phyloP scores from a whole-genome alignment of 495 filamentous ascomycete species.

The Penicillium taxi region DNA sequence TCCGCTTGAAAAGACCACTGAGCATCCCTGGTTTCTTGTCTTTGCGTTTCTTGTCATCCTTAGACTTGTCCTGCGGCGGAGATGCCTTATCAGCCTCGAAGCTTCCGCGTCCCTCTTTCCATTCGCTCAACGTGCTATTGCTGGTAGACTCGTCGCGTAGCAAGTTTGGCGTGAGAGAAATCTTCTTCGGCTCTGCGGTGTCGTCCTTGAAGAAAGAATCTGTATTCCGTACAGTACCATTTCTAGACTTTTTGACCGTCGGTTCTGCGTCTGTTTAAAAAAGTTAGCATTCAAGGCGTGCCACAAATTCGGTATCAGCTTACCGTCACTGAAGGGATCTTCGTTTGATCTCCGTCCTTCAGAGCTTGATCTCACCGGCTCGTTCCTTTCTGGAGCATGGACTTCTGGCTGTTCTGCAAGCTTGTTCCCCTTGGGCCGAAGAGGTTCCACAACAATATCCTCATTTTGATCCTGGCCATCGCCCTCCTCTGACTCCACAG shows the following conservation, averaged over 20 bases:
- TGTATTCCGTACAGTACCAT: slow-evolving; percentile 77
- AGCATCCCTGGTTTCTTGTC: slow-evolving; percentile 90
- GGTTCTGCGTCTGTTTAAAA: slow-evolving; percentile 36
- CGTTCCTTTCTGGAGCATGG: slow-evolving; percentile 18
- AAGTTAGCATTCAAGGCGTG: background rate
- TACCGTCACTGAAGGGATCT: no score
- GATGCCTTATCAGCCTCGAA: slow-evolving; percentile 47
- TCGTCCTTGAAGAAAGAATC: slow-evolving; percentile 98
- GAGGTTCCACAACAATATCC: slow-evolving; percentile 41
- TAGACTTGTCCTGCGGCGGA: slow-evolving; percentile 45
- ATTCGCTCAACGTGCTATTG: slow-evolving; percentile 52
- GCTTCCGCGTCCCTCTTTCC: slow-evolving; percentile 52
- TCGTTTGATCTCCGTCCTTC: slow-evolving; percentile 52
- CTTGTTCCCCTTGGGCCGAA: slow-evolving; percentile 33
- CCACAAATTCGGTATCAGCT: slow-evolving; percentile 38
- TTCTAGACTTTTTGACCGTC: slow-evolving; percentile 61
- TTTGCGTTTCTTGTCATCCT: slow-evolving; percentile 80
- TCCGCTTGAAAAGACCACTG: slow-evolving; percentile 89
- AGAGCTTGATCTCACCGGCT: slow-evolving; percentile 22
- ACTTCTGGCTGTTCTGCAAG: slow-evolving; percentile 24
- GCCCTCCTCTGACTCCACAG: slow-evolving; percentile 34
- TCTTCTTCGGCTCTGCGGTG: slow-evolving; percentile 89
- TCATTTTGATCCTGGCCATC: slow-evolving; percentile 31
- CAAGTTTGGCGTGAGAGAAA: slow-evolving; percentile 92
- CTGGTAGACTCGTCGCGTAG: slow-evolving; percentile 63